Conservation (phyloP, 176 grass and related monocot genomes). For the Saccharum spontaneum region DNA sequence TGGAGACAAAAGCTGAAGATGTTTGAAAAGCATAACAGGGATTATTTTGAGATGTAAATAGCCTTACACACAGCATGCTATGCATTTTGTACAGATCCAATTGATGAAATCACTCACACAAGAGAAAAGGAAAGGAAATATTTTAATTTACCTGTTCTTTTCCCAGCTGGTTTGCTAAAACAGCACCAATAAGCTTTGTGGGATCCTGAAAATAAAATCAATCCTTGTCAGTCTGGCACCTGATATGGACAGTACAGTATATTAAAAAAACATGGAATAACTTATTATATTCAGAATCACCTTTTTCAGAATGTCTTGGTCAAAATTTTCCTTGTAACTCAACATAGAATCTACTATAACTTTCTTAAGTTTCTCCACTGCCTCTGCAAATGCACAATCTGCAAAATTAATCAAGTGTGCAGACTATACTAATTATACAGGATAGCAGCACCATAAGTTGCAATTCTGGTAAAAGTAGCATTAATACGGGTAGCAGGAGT, state of each 20-base stretch:
- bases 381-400: conserved; percentile 56
- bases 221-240: conserved; percentile 10
- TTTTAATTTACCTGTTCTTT: conserved; percentile 55
- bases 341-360: conserved; percentile 66
- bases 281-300: conserved; percentile 20
- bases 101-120: neutral
- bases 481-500: neutral
- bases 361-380: conserved; percentile 59
- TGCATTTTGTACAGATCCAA: neutral
- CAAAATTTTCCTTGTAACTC: conserved; percentile 75
- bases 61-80: conserved; percentile 21
- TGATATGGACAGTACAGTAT: neutral
- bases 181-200: conserved; percentile 53
- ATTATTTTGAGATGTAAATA: conserved; percentile 14
- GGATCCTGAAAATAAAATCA: conserved; percentile 54
- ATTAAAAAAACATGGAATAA: neutral
- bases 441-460: neutral
- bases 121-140: neutral
- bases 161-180: conserved; percentile 59
- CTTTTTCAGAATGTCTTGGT: conserved; percentile 52
- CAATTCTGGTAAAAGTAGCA: conserved; percentile 15
- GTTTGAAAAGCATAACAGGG: conserved; percentile 50
- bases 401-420: neutral
- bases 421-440: neutral
- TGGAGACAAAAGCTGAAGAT: conserved; percentile 36